These are phyloP conservation scores for Colletotrichum tanaceti DNA, from an alignment of 2,329 filamentous ascomycete species.

Conservation along the genomic window DNA sequence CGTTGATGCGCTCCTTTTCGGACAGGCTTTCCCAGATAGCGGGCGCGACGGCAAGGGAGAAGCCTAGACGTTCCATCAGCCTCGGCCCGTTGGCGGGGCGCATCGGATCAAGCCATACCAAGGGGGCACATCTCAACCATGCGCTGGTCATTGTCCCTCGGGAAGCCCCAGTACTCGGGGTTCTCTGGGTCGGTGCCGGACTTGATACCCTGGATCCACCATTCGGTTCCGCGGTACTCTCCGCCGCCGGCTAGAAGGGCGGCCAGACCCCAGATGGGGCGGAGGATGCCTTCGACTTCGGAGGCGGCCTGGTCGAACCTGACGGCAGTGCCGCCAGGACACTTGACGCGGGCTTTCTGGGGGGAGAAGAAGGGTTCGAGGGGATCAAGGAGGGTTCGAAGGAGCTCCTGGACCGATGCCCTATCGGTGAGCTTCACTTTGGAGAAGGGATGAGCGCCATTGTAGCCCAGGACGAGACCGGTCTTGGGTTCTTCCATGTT, in stretches of 20 bases:
- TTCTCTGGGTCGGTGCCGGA: constrained; percentile 76
- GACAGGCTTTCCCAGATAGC: constrained; percentile 74
- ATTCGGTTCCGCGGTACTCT: constrained; percentile 70
- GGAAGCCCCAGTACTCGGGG: constrained; percentile 81
- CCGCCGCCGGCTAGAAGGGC: constrained; percentile 76
- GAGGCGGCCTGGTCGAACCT: constrained; percentile 82
- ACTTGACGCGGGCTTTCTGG: constrained; percentile 71
- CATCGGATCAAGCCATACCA: constrained; percentile 53
- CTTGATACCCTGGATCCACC: constrained; percentile 77
- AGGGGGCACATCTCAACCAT: constrained; percentile 90
- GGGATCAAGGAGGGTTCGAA: constrained; percentile 74
- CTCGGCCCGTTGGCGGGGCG: background rate
- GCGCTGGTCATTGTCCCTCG: constrained; percentile 80
- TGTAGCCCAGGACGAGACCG: constrained; percentile 60
- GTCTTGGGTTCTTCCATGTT: constrained; percentile 37
- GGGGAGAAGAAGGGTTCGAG: constrained; percentile 79
- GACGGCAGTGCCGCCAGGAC: constrained; percentile 77
- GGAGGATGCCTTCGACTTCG: constrained; percentile 80
- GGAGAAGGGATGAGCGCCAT: constrained; percentile 66
- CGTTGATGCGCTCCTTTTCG: constrained; percentile 70
- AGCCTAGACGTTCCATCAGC: constrained; percentile 56
- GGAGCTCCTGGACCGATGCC: constrained; percentile 69
- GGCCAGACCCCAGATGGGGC: constrained; percentile 81
- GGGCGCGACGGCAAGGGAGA: constrained; percentile 76
- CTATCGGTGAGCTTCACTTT: constrained; percentile 62